Conservation (phyloP, 371 early-diverging fungal genomes). For the Mucor saturninus region DNA sequence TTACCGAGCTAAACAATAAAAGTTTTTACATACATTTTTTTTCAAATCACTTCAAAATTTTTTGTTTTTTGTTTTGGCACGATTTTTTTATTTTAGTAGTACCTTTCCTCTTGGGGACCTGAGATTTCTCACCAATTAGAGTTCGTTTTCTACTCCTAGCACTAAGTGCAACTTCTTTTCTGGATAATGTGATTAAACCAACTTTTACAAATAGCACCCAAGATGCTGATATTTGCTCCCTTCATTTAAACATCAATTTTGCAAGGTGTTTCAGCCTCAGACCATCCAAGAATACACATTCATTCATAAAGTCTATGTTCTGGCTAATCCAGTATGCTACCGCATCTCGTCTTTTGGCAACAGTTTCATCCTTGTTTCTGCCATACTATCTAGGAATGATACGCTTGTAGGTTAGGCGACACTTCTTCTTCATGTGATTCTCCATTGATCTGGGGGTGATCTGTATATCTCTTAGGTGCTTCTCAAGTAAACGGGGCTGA, state of each 20-base stretch:
- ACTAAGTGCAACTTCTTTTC: conserved; percentile 15
- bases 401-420: conserved; percentile 27
- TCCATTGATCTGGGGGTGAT: conserved; percentile 26
- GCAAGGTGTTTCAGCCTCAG: conserved; percentile 25
- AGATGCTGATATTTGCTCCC: conserved; percentile 12
- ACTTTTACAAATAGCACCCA: conserved; percentile 12
- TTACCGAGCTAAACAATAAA: too few relatives aligned
- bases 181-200: conserved; percentile 22
- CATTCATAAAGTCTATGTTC: conserved; percentile 30
- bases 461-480: conserved; percentile 30
- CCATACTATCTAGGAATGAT: conserved; percentile 26
- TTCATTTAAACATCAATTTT: conserved; percentile 20
- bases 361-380: conserved; percentile 24
- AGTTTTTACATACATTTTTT: too few relatives aligned
- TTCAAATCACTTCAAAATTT: too few relatives aligned
- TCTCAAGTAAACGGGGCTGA: too few relatives aligned
- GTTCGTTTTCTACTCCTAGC: conserved; percentile 10
- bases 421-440: conserved; percentile 25
- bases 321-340: conserved; percentile 27
- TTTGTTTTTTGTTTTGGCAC: too few relatives aligned
- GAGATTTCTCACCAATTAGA: not conserved
- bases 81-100: too few relatives aligned
- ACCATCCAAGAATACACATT: conserved; percentile 23
- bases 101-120: conserved; percentile 14
- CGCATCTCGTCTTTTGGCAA: conserved; percentile 29